Base-by-base conservation (phyloP, 805 yeast genomes). In the Kodamaea restingae region DNA sequence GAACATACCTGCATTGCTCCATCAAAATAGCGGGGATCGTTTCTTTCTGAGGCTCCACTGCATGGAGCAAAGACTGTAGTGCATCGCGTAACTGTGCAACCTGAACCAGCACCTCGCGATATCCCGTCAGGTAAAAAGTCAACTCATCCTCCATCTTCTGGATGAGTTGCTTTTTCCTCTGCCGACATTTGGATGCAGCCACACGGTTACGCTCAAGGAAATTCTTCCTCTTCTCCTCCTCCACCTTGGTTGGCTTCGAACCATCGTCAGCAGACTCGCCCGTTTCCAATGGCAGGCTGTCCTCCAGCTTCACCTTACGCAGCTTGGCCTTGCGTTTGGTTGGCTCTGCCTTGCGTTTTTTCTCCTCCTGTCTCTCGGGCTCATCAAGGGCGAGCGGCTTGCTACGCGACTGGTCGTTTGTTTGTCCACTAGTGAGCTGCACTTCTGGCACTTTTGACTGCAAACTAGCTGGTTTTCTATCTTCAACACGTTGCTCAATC, bases 131-230 rank as follows among this genome's bases (percentile, higher is more conserved):
- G 56, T 80, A 87, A 50, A 76, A 80, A 32, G 78, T 73, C 38
- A 88, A 71, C 56, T 88, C 95, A 34, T 73, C 78, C 57, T 88
- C 95, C 77, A 93, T 82, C 49, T 82, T 84, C 42, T 77, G 80
- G 24, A 88, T 76, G 70, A 84, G 82, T 56, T 86, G 88, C 67
- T 93, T 93, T 70, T 93, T 93, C 41, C 97, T 76, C 61, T 86
- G 95, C 43, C 98, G 77, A 68, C 98, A 93, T 57, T 88, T 90
- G 17, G 93, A 80, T 0, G 98, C 98, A 0, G 98, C 98, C 7
- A 93, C 78, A 42, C 98, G 73, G 60, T 93, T 93, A 46, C 98
- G 73, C 57, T 93, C 98, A 47, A 93, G 62, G 52, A 78, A 91
- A 55, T 70, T 81, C 56, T 73, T 79, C 46, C 90, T 75, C 54